Conservation (phyloP, 163 green algal species). For the Coccomyxa subellipsoidea region DNA sequence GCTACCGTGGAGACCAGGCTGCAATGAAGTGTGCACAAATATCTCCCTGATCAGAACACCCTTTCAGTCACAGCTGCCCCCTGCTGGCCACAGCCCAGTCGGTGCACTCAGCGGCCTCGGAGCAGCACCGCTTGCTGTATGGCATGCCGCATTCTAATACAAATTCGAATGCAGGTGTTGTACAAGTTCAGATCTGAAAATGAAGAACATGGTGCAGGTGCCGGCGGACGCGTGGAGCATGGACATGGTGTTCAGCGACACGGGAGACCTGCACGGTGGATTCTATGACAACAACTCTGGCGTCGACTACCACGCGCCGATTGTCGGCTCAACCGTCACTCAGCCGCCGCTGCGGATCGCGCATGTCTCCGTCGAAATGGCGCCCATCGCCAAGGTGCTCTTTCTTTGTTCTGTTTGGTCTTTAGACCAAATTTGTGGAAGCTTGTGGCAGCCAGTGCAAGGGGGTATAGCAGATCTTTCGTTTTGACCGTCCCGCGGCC, state of each 20-base stretch:
- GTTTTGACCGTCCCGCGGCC: too few species aligned
- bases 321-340: conserved; percentile 45
- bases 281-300: conserved; percentile 91
- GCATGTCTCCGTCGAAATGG: conserved; percentile 98
- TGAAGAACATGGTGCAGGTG: conserved; percentile 36
- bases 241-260: conserved; percentile 92
- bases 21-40: too few species aligned
- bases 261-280: conserved; percentile 48
- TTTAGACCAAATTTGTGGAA: background rate
- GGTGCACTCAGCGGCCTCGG: too few species aligned
- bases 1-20: too few species aligned
- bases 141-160: too few species aligned
- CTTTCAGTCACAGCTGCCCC: too few species aligned
- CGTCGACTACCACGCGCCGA: conserved; percentile 91
- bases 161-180: too few species aligned
- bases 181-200: too few species aligned
- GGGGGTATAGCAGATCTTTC: background rate
- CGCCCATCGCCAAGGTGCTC: conserved; percentile 92
- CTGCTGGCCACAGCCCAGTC: too few species aligned
- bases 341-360: conserved; percentile 76
- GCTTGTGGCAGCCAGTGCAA: background rate
- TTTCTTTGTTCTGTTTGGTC: background rate
- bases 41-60: too few species aligned
- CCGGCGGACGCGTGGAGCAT: conserved; percentile 85
- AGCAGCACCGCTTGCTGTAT: too few species aligned